A percentile compares a stretch with the other conserved stretches of the same genome.
Conservation (phyloP, 2,329 filamentous ascomycete species). For the Leptographium lundbergii region DNA sequence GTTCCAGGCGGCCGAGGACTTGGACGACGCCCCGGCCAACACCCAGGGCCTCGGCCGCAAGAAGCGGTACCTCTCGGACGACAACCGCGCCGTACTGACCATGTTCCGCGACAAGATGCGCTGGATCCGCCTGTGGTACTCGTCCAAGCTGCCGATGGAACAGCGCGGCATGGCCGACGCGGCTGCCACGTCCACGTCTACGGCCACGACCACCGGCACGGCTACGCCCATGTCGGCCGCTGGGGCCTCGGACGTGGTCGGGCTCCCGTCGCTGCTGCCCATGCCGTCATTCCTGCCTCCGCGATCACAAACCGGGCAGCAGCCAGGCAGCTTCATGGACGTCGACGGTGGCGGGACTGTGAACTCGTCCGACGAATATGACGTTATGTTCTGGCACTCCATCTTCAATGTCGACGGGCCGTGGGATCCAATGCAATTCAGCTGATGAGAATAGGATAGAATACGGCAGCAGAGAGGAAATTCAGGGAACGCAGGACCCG, state of each 20-base stretch:
- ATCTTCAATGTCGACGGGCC: background rate
- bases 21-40: conserved; percentile 11
- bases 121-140: conserved; percentile 29
- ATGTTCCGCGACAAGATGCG: conserved; percentile 23
- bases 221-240: background rate
- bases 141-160: conserved; percentile 4
- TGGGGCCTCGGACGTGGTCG: background rate
- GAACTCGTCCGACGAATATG: conserved; percentile 1
- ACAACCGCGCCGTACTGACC: conserved; percentile 16
- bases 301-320: background rate
- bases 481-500: background rate
- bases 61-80: conserved; percentile 16
- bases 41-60: conserved; percentile 6
- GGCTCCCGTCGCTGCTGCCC: background rate
- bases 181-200: background rate
- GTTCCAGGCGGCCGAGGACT: conserved; percentile 13
- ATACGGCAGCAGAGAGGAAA: no score
- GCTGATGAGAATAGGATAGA: background rate
- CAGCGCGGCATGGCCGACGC: background rate
- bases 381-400: conserved; percentile 4
- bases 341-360: conserved; percentile 2
- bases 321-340: conserved; percentile 4
- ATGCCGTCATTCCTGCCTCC: background rate
- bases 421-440: conserved; percentile 3
- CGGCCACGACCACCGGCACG: background rate